A percentile compares a stretch with the other conserved stretches of the same genome.
phyloP scores from a whole-genome alignment of 164 flowering plant genomes.

The Chimonanthus praecox region DNA sequence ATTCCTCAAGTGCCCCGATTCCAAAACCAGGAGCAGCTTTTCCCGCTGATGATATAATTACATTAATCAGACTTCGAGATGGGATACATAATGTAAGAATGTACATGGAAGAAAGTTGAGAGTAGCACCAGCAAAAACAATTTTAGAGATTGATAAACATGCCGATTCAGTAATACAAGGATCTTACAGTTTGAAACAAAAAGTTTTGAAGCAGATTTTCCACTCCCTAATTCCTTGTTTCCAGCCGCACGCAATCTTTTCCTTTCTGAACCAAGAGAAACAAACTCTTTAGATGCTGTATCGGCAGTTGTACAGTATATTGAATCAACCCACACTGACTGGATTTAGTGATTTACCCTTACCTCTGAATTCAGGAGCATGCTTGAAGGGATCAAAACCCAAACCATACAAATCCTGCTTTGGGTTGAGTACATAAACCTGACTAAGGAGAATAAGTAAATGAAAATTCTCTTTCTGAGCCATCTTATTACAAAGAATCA shows the following conservation, averaged over 20 bases:
- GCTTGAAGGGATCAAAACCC: slow-evolving; percentile 92
- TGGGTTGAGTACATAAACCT: slow-evolving; percentile 77
- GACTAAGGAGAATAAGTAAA: slow-evolving; percentile 10
- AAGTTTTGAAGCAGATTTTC: slow-evolving; percentile 38
- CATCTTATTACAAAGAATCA: background rate
- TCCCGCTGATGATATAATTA: slow-evolving; percentile 52
- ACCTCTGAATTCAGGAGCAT: slow-evolving; percentile 97
- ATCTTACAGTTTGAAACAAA: slow-evolving; percentile 57
- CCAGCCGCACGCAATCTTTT: slow-evolving; percentile 51
- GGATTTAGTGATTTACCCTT: background rate
- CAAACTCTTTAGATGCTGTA: slow-evolving; percentile 2
- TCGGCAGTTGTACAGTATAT: background rate
- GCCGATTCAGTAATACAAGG: background rate
- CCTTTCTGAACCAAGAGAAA: slow-evolving; percentile 43
- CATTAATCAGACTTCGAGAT: background rate
- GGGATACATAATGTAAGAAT: background rate
- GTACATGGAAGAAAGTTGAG: background rate
- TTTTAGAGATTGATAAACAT: background rate
- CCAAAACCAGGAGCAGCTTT: slow-evolving; percentile 94
- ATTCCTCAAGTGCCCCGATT: slow-evolving; percentile 96
- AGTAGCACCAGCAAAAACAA: background rate
- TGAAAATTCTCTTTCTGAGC: background rate
- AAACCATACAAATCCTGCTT: slow-evolving; percentile 92
- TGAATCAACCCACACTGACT: background rate
- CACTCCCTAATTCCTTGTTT: slow-evolving; percentile 23